These are phyloP conservation scores for Mycena vitilis DNA, from an alignment of 768 basidiomycete genomes.

Conservation along the genomic window DNA sequence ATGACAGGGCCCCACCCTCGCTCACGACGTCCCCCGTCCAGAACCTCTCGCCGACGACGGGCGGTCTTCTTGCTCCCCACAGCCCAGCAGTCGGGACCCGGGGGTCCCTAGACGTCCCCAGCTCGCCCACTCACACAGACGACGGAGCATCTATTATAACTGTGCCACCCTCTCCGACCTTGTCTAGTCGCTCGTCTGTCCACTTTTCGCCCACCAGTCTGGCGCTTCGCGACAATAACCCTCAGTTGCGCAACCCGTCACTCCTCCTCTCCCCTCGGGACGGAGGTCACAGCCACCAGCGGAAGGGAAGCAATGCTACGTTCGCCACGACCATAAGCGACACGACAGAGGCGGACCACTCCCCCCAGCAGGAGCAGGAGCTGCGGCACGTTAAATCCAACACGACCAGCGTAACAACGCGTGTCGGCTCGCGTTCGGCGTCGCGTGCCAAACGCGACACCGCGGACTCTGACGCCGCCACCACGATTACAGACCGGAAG, in stretches of 20 bases:
- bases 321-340: conserved; percentile 55
- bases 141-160: conserved; percentile 52
- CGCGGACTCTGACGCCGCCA: conserved; percentile 28
- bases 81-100: conserved; percentile 26
- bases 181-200: conserved; percentile 72
- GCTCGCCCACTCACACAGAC: conserved; percentile 46
- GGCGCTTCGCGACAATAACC: conserved; percentile 75
- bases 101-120: conserved; percentile 37
- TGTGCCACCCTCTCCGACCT: conserved; percentile 80
- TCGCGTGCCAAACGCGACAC: conserved; percentile 40
- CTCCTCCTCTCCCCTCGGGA: conserved; percentile 59
- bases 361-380: conserved; percentile 40
- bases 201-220: conserved; percentile 65
- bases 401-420: conserved; percentile 50
- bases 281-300: conserved; percentile 50
- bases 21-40: conserved; percentile 29
- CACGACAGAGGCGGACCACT: conserved; percentile 63
- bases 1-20: conserved; percentile 14
- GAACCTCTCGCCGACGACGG: conserved; percentile 18
- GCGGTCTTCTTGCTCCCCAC: conserved; percentile 42
- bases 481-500: conserved; percentile 35
- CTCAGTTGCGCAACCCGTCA: conserved; percentile 67
- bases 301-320: conserved; percentile 71
- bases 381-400: conserved; percentile 54
- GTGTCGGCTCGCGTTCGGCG: conserved; percentile 44